These are phyloP conservation scores for Casuarina glauca DNA, from an alignment of 306 rosid genomes.

Conservation along the genomic window DNA sequence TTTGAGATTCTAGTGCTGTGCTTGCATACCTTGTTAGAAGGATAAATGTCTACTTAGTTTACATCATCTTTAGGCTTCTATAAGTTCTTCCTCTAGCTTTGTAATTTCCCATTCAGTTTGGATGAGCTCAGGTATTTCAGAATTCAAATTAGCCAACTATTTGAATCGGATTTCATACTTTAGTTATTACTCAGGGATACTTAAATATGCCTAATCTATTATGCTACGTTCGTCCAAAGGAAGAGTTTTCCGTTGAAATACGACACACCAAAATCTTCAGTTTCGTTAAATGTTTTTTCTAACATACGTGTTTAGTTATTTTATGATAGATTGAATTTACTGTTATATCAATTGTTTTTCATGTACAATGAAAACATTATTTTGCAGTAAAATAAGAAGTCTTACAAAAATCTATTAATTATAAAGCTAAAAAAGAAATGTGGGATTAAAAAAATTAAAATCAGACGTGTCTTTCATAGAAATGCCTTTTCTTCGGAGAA, in stretches of 20 bases:
- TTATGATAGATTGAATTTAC: too few relatives aligned
- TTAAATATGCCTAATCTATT: background rate
- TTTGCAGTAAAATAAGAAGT: too few relatives aligned
- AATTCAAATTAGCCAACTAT: background rate
- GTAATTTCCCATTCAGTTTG: constrained; percentile 22
- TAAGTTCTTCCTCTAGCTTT: constrained; percentile 29
- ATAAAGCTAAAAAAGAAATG: too few relatives aligned
- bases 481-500: too few relatives aligned
- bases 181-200: background rate
- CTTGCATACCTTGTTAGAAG: constrained; percentile 21
- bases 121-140: constrained; percentile 2
- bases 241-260: background rate
- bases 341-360: too few relatives aligned
- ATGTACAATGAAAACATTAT: too few relatives aligned
- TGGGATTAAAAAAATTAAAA: too few relatives aligned
- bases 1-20: constrained; percentile 30
- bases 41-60: constrained; percentile 18
- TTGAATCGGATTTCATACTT: constrained; percentile 9
- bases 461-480: too few relatives aligned
- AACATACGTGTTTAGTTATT: too few relatives aligned
- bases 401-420: too few relatives aligned
- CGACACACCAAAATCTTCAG: too few relatives aligned
- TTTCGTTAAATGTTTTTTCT: too few relatives aligned
- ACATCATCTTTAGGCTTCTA: background rate
- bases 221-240: background rate